phyloP scores from a whole-genome alignment of 306 rosid species.

The Quillaja saponaria region DNA sequence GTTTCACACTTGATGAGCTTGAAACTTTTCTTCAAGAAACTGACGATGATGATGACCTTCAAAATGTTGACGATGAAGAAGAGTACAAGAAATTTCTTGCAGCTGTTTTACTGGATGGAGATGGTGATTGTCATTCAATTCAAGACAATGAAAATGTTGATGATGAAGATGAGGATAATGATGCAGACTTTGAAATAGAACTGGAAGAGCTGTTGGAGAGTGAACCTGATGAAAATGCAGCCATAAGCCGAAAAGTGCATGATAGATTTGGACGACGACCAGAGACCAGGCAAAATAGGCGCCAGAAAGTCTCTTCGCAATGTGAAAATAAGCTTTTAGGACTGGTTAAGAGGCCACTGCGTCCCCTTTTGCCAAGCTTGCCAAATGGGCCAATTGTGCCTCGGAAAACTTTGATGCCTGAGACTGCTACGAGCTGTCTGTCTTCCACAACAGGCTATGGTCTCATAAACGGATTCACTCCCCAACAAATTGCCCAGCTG shows the following conservation, averaged over 20 bases:
- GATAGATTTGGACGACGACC: constrained; percentile 74
- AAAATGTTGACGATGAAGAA: constrained; percentile 83
- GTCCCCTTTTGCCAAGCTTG: constrained; percentile 79
- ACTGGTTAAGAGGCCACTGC: constrained; percentile 65
- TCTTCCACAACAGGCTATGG: constrained; percentile 52
- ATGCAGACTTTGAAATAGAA: constrained; percentile 94
- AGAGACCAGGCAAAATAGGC: constrained; percentile 79
- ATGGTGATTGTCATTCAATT: constrained; percentile 46
- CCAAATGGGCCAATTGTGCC: constrained; percentile 47
- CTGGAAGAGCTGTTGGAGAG: constrained; percentile 94
- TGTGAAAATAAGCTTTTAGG: constrained; percentile 53
- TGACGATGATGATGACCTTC: constrained; percentile 93
- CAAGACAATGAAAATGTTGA: constrained; percentile 68
- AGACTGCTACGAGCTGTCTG: constrained; percentile 37
- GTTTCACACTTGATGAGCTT: constrained; percentile 89
- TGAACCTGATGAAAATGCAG: constrained; percentile 61
- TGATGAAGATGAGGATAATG: constrained; percentile 91
- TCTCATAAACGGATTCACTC: constrained; percentile 75
- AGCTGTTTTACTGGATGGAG: constrained; percentile 75
- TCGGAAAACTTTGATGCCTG: constrained; percentile 52
- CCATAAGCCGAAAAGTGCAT: constrained; percentile 37
- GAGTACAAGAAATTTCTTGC: constrained; percentile 90
- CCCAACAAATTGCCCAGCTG: constrained; percentile 78
- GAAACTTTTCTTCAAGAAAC: constrained; percentile 96
- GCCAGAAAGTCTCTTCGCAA: constrained; percentile 48